Base-by-base conservation (phyloP, 768 basidiomycete genomes). In the Paxillus ammoniavirescens region DNA sequence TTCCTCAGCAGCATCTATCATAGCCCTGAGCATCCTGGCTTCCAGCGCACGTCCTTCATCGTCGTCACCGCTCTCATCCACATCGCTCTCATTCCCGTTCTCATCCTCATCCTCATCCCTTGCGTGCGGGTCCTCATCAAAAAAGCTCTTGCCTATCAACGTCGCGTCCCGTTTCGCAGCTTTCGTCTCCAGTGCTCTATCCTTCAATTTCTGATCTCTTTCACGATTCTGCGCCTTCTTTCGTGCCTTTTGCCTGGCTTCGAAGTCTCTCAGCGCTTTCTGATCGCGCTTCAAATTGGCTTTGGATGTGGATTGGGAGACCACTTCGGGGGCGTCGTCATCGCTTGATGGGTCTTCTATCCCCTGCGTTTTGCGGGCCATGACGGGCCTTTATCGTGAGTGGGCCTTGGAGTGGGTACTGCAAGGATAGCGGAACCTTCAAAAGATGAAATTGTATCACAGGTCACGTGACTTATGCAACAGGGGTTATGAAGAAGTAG, bases 131-230 rank as follows among this genome's bases (percentile, higher is more conserved):
- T 26, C 48, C 9, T 45, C 46, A 26, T 59, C 58, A 44, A 52
- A 36, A 7, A 56, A 51, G 18, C 46, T 48, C 42, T 58, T 55
- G n/a, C 50, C 49, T 52, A 65, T 63, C 18, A 15, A 43, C 50
- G 58, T 61, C 23, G 48, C 50, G 18, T 45, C 54, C 30, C 61
- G 8, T 46, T 35, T 54, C 12, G 9, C 45, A 5, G 38, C 50
- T 40, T 37, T 62, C 8, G 55, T 67, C 8, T 52, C 62, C 42
- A 56, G 72, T 8, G 79, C 75, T 31, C 78, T 67, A 53, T 76
- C 79, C 66, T 84, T 84, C 62, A 82, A 53, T 36, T 68, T 75
- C 44, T 66, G 62, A 60, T 85, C 84, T 56, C 70, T 63, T 51
- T 76, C 76, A 49, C 78, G 67, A 61, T 83, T 82, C 48, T 68